These are phyloP conservation scores for Wickerhamomyces silvicola DNA, from an alignment of 805 yeast species.

Conservation along the genomic window DNA sequence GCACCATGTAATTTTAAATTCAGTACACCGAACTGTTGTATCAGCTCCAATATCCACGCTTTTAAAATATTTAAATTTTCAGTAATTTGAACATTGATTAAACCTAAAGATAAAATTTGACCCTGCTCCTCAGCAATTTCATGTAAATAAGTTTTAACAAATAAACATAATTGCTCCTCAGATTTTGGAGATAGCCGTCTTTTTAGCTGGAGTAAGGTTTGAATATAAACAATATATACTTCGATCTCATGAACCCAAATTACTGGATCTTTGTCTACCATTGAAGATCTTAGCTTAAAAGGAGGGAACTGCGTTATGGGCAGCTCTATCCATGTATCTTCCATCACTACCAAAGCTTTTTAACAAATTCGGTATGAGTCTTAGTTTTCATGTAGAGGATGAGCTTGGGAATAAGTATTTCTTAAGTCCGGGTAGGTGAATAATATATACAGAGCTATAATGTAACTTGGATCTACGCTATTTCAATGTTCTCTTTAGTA, in stretches of 20 bases:
- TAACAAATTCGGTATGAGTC: no score
- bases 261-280: slow-evolving; percentile 78
- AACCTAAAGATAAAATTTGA: slow-evolving; percentile 61
- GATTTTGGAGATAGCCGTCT: slow-evolving; percentile 42
- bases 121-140: slow-evolving; percentile 60
- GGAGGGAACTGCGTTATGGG: slow-evolving; percentile 73
- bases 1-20: slow-evolving; percentile 54
- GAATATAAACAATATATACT: slow-evolving; percentile 50
- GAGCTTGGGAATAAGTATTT: no score
- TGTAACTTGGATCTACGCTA: no score
- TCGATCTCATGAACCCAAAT: slow-evolving; percentile 73
- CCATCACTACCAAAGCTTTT: no score
- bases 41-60: slow-evolving; percentile 35
- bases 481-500: no score
- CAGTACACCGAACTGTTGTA: slow-evolving; percentile 47
- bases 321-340: slow-evolving; percentile 29
- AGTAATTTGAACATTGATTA: slow-evolving; percentile 62
- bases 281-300: slow-evolving; percentile 64
- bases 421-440: no score
- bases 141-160: slow-evolving; percentile 48
- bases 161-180: slow-evolving; percentile 49
- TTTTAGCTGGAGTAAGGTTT: slow-evolving; percentile 28
- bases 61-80: slow-evolving; percentile 44
- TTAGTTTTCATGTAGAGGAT: no score
- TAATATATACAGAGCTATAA: no score